Conservation (phyloP, 169 alveolate genomes). For the Cytauxzoon felis region DNA sequence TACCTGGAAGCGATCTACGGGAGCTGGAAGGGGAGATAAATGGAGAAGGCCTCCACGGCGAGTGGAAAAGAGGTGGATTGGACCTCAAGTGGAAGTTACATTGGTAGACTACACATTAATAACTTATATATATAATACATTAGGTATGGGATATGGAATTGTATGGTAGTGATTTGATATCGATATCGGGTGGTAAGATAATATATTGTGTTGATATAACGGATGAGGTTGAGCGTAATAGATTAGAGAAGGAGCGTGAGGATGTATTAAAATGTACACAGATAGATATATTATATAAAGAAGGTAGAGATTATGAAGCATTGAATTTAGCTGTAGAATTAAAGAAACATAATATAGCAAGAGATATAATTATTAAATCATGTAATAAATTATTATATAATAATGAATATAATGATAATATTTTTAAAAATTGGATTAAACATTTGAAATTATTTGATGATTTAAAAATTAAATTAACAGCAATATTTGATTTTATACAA, state of each 20-base stretch:
- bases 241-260: conserved; percentile 36
- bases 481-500: conserved; percentile 40
- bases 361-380: conserved; percentile 20
- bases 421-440: conserved; percentile 17
- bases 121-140: background rate
- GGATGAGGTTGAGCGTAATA: conserved; percentile 18
- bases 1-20: too few species aligned
- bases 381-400: conserved; percentile 12
- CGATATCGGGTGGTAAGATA: conserved; percentile 34
- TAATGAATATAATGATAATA: background rate
- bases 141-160: conserved; percentile 48
- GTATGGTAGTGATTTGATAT: conserved; percentile 1
- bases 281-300: conserved; percentile 30
- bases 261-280: conserved; percentile 45
- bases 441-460: conserved; percentile 4
- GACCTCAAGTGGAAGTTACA: too few species aligned
- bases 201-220: conserved; percentile 51
- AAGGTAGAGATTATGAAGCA: conserved; percentile 48
- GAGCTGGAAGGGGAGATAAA: too few species aligned
- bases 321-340: conserved; percentile 43
- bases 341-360: conserved; percentile 44
- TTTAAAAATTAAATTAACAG: conserved; percentile 9
- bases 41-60: too few species aligned
- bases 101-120: background rate
- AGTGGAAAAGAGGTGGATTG: too few species aligned